phyloP scores from a whole-genome alignment of 495 filamentous ascomycete genomes.

The Aspergillus sclerotiicarbonarius region DNA sequence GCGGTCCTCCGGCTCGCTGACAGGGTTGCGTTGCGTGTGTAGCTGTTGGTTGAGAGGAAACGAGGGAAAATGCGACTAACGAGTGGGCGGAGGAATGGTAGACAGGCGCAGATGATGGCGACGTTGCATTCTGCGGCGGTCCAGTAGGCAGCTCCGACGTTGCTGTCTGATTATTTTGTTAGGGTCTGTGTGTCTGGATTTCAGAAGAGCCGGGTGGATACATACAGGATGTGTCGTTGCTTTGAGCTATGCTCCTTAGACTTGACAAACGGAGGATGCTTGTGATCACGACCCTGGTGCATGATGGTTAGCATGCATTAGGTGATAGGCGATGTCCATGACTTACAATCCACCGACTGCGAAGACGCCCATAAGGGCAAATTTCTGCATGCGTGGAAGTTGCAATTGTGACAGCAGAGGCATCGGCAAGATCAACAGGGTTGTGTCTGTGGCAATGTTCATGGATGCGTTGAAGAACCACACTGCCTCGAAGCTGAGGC shows the following conservation, averaged over 20 bases:
- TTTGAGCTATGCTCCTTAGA: slow-evolving; percentile 29
- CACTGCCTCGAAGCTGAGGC: slow-evolving; percentile 47
- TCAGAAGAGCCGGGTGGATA: slow-evolving; percentile 36
- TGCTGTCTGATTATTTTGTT: slow-evolving; percentile 33
- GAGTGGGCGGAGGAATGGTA: slow-evolving; percentile 83
- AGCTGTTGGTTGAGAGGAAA: slow-evolving; percentile 49
- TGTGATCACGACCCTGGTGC: slow-evolving; percentile 37
- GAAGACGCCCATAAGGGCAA: slow-evolving; percentile 53
- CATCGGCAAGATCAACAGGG: slow-evolving; percentile 56
- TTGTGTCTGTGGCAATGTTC: slow-evolving; percentile 54
- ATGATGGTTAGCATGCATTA: slow-evolving; percentile 55
- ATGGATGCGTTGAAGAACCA: slow-evolving; percentile 55
- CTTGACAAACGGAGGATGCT: slow-evolving; percentile 37
- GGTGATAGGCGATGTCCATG: slow-evolving; percentile 64
- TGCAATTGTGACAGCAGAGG: slow-evolving; percentile 51
- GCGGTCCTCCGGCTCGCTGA: not conserved
- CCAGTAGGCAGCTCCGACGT: slow-evolving; percentile 62
- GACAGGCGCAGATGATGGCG: slow-evolving; percentile 78
- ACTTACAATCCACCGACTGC: slow-evolving; percentile 51
- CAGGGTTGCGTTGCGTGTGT: slow-evolving; percentile 21
- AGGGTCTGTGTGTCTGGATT: not conserved
- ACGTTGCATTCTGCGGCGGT: slow-evolving; percentile 82
- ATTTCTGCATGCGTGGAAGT: slow-evolving; percentile 50
- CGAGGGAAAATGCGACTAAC: slow-evolving; percentile 68
- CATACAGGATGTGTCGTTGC: slow-evolving; percentile 53